Evolutionary conservation across 2,329 filamentous ascomycete species (phyloP).

Genomic region (Dactylonectria macrodidyma): DNA sequence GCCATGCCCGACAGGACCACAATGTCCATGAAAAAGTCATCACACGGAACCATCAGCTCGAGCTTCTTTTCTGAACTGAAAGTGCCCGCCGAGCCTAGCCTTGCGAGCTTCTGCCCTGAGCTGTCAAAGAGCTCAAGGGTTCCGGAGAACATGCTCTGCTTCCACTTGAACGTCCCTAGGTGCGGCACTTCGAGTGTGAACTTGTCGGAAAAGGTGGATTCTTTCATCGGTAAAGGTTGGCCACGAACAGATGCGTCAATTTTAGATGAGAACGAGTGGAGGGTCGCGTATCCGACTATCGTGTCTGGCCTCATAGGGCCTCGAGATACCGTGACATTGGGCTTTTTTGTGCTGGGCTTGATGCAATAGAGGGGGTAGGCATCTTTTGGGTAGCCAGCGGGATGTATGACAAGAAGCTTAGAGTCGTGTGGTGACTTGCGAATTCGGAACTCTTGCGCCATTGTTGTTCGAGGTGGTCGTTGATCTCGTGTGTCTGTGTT

Average conservation of each 20-base stretch:
- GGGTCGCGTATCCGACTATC: slow-evolving; percentile 36
- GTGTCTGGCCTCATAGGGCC: slow-evolving; percentile 33
- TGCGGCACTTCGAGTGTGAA: slow-evolving; percentile 35
- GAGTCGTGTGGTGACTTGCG: slow-evolving; percentile 25
- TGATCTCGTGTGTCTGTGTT: background rate
- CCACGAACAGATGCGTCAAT: slow-evolving; percentile 39
- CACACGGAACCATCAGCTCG: slow-evolving; percentile 39
- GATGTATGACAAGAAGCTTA: slow-evolving; percentile 31
- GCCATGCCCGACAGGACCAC: slow-evolving; percentile 40
- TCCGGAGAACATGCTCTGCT: slow-evolving; percentile 37
- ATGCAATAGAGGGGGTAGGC: slow-evolving; percentile 43
- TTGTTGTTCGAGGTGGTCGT: slow-evolving; percentile 23
- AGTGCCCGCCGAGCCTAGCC: slow-evolving; percentile 37
- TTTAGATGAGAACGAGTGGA: slow-evolving; percentile 37
- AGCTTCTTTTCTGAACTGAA: slow-evolving; percentile 37
- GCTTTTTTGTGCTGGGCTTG: slow-evolving; percentile 23
- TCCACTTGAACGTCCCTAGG: slow-evolving; percentile 49
- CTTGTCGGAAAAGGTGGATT: slow-evolving; percentile 33
- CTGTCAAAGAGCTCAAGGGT: slow-evolving; percentile 38
- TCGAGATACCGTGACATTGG: slow-evolving; percentile 36
- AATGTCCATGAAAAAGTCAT: slow-evolving; percentile 41
- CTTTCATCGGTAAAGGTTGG: slow-evolving; percentile 40
- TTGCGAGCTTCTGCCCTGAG: slow-evolving; percentile 37
- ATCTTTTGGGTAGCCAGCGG: slow-evolving; percentile 30
- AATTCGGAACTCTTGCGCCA: slow-evolving; percentile 31